These are phyloP conservation scores for Chaetomiaceae sp. DNA, from an alignment of 2,329 filamentous ascomycete species.

Conservation along the genomic window DNA sequence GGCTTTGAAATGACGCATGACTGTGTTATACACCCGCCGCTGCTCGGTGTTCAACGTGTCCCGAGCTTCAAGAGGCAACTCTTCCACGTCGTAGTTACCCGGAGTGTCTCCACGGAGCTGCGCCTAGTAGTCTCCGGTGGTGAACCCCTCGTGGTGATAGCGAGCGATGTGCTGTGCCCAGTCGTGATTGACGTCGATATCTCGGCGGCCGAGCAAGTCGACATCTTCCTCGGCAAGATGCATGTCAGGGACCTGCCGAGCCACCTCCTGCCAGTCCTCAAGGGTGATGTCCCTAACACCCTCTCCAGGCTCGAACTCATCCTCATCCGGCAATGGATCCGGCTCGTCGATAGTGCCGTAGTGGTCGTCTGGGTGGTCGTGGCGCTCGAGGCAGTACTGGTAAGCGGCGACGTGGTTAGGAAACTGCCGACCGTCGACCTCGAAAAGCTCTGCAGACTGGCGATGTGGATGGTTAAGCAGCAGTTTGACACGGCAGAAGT, in stretches of 20 bases:
- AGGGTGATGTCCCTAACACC: neutral
- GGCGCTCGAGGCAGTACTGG: too few relatives aligned
- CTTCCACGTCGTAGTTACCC: neutral
- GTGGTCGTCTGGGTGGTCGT: too few relatives aligned
- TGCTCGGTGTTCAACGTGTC: neutral
- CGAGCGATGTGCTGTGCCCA: neutral
- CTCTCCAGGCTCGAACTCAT: too few relatives aligned
- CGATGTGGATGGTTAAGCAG: neutral
- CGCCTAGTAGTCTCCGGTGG: neutral
- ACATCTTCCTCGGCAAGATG: neutral
- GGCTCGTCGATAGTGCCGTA: too few relatives aligned
- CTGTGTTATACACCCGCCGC: neutral
- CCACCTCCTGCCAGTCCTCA: neutral
- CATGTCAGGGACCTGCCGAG: neutral
- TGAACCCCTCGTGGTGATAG: neutral
- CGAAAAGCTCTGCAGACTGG: neutral
- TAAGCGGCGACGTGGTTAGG: neutral
- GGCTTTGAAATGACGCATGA: neutral
- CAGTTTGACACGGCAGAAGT: neutral
- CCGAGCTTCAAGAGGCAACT: neutral
- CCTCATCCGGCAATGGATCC: too few relatives aligned
- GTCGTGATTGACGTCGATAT: neutral
- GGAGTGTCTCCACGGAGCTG: neutral
- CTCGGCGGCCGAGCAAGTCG: neutral
- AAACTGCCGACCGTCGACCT: neutral